Percentiles rank a stretch among this genome's conserved stretches.
phyloP scores from a whole-genome alignment of 2,329 filamentous ascomycete species.

The Aspergillus intermedius region DNA sequence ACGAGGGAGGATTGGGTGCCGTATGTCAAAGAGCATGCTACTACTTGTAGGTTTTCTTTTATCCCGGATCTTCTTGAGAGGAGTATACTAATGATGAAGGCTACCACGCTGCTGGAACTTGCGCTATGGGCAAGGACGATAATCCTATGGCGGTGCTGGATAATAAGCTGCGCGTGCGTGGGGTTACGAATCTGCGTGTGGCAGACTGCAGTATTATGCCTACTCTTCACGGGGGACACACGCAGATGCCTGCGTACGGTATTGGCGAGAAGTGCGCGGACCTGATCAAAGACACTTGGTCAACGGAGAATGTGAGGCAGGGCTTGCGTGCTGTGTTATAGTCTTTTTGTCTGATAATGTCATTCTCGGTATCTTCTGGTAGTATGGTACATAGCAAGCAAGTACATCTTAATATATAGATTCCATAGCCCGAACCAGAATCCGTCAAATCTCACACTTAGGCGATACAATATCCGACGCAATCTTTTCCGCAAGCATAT shows the following conservation, averaged over 20 bases:
- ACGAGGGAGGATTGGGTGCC: slow-evolving; percentile 54
- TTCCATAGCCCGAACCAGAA: neutral
- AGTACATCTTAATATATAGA: neutral
- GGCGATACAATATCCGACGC: slow-evolving; percentile 22
- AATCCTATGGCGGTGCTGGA: slow-evolving; percentile 50
- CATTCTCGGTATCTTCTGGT: neutral
- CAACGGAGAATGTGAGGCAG: neutral
- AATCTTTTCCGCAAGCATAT: slow-evolving; percentile 42
- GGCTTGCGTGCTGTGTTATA: neutral
- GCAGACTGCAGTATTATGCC: slow-evolving; percentile 51
- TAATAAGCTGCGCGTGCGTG: slow-evolving; percentile 47
- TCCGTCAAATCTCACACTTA: neutral
- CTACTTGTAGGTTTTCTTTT: slow-evolving; percentile 45
- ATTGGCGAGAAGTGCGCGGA: slow-evolving; percentile 52
- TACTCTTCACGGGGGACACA: slow-evolving; percentile 45
- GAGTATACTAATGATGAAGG: slow-evolving; percentile 17
- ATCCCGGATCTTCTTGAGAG: neutral
- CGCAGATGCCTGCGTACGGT: slow-evolving; percentile 54
- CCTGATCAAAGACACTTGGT: slow-evolving; percentile 41
- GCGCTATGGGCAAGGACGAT: slow-evolving; percentile 47
- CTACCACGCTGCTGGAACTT: slow-evolving; percentile 54
- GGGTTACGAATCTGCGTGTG: slow-evolving; percentile 49
- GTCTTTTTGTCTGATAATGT: neutral
- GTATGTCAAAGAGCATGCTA: slow-evolving; percentile 53
- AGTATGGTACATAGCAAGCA: neutral